Evolutionary conservation across 805 yeast genomes (phyloP), one percentile per base, ranked within the genome.

Genomic region (Pichia cabralensis): DNA sequence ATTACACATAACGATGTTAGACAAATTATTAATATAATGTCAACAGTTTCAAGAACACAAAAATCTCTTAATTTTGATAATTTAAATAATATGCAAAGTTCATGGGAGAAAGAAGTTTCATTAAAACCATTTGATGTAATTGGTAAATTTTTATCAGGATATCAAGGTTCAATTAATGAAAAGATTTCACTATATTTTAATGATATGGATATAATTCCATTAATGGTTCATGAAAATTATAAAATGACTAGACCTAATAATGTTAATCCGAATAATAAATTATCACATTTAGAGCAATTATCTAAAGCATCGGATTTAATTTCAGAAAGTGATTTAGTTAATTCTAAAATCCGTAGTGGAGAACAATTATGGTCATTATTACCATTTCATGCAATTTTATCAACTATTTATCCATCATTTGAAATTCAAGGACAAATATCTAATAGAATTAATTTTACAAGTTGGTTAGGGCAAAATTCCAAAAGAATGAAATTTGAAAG

Each of bases 161-260:
- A 76, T 55, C 57, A 61, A n/a, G 67, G 71, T 38, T 65, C 76
- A 3, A 55, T 89, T 42, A 80, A 78, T 55, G 95, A 85, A 43
- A 82, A 85, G 52, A 77, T 89, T 49, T 89, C 82, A 47, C 67
- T 85, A 34, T 92, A 86, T 53, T 92, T 92, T 64, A 86, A 85
- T 56, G 98, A 92, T 58, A 82, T 84, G 58, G 96, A 86, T 52
- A 80, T 92, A 53, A 77, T 94, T 2, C 97, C 98, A 5, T 65
- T 89, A 41, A 89, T 92, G 97, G 72, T 92, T 34, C 96, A 89
- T 52, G 98, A 92, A 55, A 92, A 92, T 59, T 92, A 92, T 53
- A 56, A 84, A 31, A 60, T 60, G 23, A 77, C 94, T 0, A 62
- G 61, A 26, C 95, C 94, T 2, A 40, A 64, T 7, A 33, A 48